These are phyloP conservation scores for Hyphopichia fennica DNA, from an alignment of 1,139 yeast species.

Conservation along the genomic window DNA sequence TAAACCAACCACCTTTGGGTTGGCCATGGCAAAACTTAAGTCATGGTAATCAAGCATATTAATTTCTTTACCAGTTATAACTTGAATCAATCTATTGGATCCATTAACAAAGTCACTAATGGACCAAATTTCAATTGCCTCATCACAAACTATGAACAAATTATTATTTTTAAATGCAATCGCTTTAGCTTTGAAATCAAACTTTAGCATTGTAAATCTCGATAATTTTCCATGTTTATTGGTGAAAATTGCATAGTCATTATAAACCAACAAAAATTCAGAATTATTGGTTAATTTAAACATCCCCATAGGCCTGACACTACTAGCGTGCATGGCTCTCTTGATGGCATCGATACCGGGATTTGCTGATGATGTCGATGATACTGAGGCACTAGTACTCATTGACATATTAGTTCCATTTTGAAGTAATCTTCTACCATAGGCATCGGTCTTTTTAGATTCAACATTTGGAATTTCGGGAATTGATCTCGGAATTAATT, in stretches of 20 bases:
- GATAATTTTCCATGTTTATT: conserved; percentile 66
- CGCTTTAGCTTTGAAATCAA: conserved; percentile 60
- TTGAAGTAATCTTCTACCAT: conserved; percentile 21
- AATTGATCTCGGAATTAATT: conserved; percentile 54
- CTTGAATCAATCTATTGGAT: conserved; percentile 62
- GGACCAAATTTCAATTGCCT: conserved; percentile 68
- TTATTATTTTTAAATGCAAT: conserved; percentile 60
- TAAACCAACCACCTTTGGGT: conserved; percentile 65
- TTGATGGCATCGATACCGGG: conserved; percentile 33
- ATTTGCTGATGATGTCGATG: conserved; percentile 8
- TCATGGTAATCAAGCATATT: conserved; percentile 43
- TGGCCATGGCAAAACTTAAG: conserved; percentile 61
- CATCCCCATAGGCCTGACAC: conserved; percentile 59
- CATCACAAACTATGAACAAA: conserved; percentile 64
- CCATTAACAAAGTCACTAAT: conserved; percentile 53
- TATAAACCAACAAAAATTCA: conserved; percentile 66
- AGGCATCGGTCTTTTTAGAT: conserved; percentile 31
- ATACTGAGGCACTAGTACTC: conserved; percentile 3
- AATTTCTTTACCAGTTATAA: conserved; percentile 70
- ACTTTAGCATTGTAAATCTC: conserved; percentile 55
- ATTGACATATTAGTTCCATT: conserved; percentile 1
- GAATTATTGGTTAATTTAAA: conserved; percentile 54
- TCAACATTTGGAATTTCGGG: conserved; percentile 43
- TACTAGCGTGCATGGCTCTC: conserved; percentile 33
- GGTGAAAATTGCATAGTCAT: conserved; percentile 69